These are phyloP conservation scores for Pichia paraexigua DNA, from an alignment of 805 yeast genomes.

Conservation along the genomic window DNA sequence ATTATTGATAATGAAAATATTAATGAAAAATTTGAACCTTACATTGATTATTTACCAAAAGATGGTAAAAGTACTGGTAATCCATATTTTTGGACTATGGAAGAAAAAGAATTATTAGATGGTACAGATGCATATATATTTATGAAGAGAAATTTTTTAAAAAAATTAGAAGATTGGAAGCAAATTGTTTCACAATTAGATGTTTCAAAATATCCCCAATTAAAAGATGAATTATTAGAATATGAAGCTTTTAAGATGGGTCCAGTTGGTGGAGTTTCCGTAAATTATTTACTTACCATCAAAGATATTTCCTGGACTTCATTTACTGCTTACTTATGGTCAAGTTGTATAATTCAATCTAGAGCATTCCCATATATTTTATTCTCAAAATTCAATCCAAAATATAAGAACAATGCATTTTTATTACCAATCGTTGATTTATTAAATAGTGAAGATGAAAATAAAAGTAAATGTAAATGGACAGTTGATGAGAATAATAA, in stretches of 20 bases:
- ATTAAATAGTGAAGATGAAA: constrained; percentile 57
- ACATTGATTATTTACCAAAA: constrained; percentile 41
- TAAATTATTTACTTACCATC: constrained; percentile 11
- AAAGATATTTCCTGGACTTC: constrained; percentile 44
- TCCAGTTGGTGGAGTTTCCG: constrained; percentile 13
- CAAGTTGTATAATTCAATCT: constrained; percentile 58
- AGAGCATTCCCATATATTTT: constrained; percentile 75
- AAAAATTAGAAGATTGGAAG: constrained; percentile 56
- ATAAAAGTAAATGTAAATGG: constrained; percentile 57
- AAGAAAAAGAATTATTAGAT: constrained; percentile 41
- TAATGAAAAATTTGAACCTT: constrained; percentile 32
- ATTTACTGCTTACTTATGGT: constrained; percentile 70
- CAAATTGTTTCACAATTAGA: constrained; percentile 18
- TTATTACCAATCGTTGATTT: constrained; percentile 73
- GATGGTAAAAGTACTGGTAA: constrained; percentile 36
- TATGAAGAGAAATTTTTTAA: constrained; percentile 36
- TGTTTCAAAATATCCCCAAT: constrained; percentile 9
- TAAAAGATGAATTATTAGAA: constrained; percentile 17
- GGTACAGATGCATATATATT: constrained; percentile 68
- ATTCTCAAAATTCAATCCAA: constrained; percentile 28
- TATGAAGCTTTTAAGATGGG: constrained; percentile 19
- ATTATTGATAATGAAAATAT: constrained; percentile 11
- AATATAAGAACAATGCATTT: constrained; percentile 43
- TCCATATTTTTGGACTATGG: constrained; percentile 59
- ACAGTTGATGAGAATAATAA: constrained; percentile 16